Conservation (phyloP, 805 yeast genomes). For the Cyberlindnera maritima region DNA sequence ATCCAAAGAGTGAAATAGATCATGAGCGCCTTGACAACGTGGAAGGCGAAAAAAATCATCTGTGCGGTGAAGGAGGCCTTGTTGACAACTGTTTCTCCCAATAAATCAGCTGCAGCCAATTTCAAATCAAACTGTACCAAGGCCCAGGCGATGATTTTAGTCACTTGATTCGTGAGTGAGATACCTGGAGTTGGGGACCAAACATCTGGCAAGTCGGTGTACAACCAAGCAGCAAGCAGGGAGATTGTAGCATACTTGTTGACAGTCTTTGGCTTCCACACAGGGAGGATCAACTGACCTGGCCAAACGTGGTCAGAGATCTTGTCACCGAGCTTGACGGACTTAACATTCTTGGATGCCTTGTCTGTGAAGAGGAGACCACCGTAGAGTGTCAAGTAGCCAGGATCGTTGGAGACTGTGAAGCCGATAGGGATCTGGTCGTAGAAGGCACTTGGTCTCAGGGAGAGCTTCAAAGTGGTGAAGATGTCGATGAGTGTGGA, state of each 20-base stretch:
- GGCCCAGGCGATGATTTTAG: constrained; percentile 30
- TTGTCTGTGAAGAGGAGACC: constrained; percentile 65
- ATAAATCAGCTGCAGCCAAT: constrained; percentile 40
- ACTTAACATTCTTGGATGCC: constrained; percentile 45
- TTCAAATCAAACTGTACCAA: constrained; percentile 37
- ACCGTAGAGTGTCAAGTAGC: constrained; percentile 81
- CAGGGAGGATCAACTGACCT: constrained; percentile 81
- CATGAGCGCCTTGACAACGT: constrained; percentile 55
- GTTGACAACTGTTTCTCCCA: constrained; percentile 45
- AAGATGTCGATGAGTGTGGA: constrained; percentile 60
- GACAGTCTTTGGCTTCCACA: constrained; percentile 53
- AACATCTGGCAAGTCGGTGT: constrained; percentile 88
- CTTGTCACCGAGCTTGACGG: constrained; percentile 49
- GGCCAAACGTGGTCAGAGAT: constrained; percentile 73
- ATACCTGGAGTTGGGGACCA: constrained; percentile 91
- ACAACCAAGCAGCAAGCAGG: constrained; percentile 67
- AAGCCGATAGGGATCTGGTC: constrained; percentile 62
- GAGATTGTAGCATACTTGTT: constrained; percentile 36
- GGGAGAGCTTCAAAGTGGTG: constrained; percentile 61
- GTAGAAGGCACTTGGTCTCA: constrained; percentile 80
- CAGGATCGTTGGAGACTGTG: constrained; percentile 63
- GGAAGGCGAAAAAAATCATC: constrained; percentile 68
- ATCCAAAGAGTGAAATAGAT: constrained; percentile 57
- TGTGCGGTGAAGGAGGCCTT: constrained; percentile 48
- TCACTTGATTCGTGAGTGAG: constrained; percentile 64